Evolutionary conservation across 208 protist species (phyloP).

Genomic region (Naegleria lovaniensis): DNA sequence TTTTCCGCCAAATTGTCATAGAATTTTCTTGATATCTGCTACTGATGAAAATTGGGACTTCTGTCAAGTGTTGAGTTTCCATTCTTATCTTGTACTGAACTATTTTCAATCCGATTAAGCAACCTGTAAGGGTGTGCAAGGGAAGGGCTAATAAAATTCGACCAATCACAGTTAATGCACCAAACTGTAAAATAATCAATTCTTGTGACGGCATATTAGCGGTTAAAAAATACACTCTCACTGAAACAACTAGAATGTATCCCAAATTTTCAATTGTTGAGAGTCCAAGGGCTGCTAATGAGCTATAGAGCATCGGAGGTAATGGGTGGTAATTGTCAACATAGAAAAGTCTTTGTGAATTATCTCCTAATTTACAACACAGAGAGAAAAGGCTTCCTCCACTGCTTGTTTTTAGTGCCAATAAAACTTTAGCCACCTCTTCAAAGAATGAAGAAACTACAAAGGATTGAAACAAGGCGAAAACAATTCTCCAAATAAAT

Average conservation of each 20-base stretch:
- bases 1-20: neutral
- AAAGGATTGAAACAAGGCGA: neutral
- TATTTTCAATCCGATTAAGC: neutral
- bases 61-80: neutral
- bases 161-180: neutral
- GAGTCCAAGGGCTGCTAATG: neutral
- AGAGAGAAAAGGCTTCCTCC: neutral
- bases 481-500: neutral
- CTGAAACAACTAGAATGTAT: neutral
- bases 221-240: neutral
- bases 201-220: too few species aligned
- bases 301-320: neutral
- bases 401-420: neutral
- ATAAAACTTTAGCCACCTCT: neutral
- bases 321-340: neutral
- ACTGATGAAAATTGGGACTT: neutral
- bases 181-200: neutral
- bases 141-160: neutral
- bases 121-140: neutral
- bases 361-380: neutral
- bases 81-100: neutral
- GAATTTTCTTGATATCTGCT: neutral
- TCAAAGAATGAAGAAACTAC: neutral
- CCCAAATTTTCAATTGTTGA: slow-evolving; percentile 21
- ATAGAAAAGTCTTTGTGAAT: neutral